Base-by-base conservation (phyloP, 2,329 filamentous ascomycete genomes). In the Exophiala bonariae region DNA sequence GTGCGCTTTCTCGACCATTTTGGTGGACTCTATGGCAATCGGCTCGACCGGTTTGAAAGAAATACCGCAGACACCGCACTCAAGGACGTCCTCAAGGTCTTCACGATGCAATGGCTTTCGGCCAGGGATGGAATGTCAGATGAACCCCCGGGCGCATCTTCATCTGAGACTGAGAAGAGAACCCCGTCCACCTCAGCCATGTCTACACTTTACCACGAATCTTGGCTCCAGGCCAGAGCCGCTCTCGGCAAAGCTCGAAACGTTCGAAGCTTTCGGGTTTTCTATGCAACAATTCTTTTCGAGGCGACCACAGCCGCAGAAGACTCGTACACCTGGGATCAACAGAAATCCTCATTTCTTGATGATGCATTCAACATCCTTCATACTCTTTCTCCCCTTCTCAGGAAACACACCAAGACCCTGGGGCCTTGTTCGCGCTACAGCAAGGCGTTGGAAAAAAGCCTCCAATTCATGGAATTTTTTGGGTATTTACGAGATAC, bases 1-100 rank as follows among this genome's bases (percentile, higher is more conserved):
- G 44, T 26, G 8, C 44, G 44, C 11, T 47, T 47, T 30, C 30
- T 47, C 26, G 44, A 47, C 28, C 32, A 41, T 20, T 47, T 47
- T 35, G 35, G 26, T 14, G 19, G 16, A 13, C 20, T 47, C 18
- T 47, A 47, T 35, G 44, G 44, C 10, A 47, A 47, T 31, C 32
- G 17, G 18, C 36, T 47, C 18, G 44, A 41, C 18, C 31, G n/a
- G 16, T 22, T 18, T 13, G 26, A 22, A 22, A 26, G 44, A 4
- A 34, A 41, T 19, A 9, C 13, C 11, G 36, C 32, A 7, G 44
- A 47, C 17, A 30, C 14, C 10, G 35, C 44, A 3, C 35, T 47
- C 5, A 41, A 9, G 26, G 13, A 26, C 19, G 44, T 47, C 3
- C 30, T 47, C 7, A 16, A 41, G 28, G 44, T 37, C 17, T 47